Base-by-base conservation (phyloP, 805 yeast species). In the Saccharomycopsis javanensis region DNA sequence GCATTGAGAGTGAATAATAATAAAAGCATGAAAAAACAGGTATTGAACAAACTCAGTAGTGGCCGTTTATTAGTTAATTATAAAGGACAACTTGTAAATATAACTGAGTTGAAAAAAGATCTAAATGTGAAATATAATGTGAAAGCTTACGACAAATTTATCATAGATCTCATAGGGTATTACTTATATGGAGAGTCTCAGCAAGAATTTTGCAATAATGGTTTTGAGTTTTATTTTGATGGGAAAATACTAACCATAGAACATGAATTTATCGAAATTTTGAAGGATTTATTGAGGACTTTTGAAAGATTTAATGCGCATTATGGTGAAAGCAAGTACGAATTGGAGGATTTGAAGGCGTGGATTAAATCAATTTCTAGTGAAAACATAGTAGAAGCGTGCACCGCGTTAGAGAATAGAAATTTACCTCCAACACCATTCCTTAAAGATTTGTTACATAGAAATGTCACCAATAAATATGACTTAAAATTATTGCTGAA, bases 311-410 rank as follows among this genome's bases (percentile, higher is more conserved):
- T 27, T 25, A 35, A 18, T 20, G n/a, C 34, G 5, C 15, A 18
- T 31, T 48, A 51, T 48, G 23, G 34, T 1, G 48, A 23, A n/a
- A 27, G 16, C 13, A 35, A 35, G 7, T 55, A 34, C 20, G 30
- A 16, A 10, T 50, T 50, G 27, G 50, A 55, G 8, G 57, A 55
- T 50, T 28, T 55, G 13, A 50, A 23, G n/a, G 30, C 35, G 18
- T 55, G 57, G 57, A 42, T 55, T n/a, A n/a, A 27, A 11, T 48
- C 50, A 20, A 34, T 50, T 15, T 55, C 46, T 28, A 28, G 38
- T 8, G 31, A 4, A 8, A 30, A 30, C 13, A 27, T 53, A 5
- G 30, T 37, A n/a, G 55, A 37, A 7, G 37, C 55, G 3, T 53
- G 55, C 16, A 18, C 8, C 15, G 15, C 8, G 11, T 23, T 53